Conservation (phyloP, 306 rosid genomes). For the Citrullus colocynthis region DNA sequence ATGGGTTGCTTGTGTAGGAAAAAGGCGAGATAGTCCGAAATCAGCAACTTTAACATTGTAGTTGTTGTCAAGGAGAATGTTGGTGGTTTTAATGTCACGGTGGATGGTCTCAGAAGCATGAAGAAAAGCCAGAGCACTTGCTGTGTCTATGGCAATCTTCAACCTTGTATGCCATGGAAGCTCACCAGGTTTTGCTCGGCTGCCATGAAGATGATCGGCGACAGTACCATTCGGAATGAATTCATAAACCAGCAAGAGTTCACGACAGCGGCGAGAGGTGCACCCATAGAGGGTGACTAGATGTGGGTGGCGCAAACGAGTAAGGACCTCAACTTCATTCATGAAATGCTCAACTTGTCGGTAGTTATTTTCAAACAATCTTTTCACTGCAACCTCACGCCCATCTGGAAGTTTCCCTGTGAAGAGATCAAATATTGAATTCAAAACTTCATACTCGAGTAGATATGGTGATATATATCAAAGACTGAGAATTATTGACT, state of each 20-base stretch:
- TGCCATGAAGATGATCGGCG: conserved; percentile 78
- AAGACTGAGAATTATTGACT: background rate
- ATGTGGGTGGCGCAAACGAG: conserved; percentile 46
- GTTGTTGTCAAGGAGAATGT: conserved; percentile 57
- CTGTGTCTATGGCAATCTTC: conserved; percentile 67
- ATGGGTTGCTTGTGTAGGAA: conserved; percentile 48
- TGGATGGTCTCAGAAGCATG: conserved; percentile 70
- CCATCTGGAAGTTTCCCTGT: conserved; percentile 62
- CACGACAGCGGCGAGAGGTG: conserved; percentile 67
- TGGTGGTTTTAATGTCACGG: conserved; percentile 71
- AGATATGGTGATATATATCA: background rate
- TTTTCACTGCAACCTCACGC: conserved; percentile 70
- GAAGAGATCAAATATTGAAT: background rate
- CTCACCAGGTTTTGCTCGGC: conserved; percentile 28
- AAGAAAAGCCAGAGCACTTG: conserved; percentile 64
- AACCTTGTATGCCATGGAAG: conserved; percentile 48
- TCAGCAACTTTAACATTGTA: conserved; percentile 73
- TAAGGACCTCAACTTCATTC: conserved; percentile 55
- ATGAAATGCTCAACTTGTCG: conserved; percentile 69
- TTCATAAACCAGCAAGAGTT: conserved; percentile 75
- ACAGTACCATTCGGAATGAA: conserved; percentile 71
- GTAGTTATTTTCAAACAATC: conserved; percentile 58
- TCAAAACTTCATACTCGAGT: background rate
- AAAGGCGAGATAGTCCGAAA: conserved; percentile 80
- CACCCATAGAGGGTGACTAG: conserved; percentile 77